phyloP scores from a whole-genome alignment of 1,139 yeast genomes.

The Meyerozyma carpophila region DNA sequence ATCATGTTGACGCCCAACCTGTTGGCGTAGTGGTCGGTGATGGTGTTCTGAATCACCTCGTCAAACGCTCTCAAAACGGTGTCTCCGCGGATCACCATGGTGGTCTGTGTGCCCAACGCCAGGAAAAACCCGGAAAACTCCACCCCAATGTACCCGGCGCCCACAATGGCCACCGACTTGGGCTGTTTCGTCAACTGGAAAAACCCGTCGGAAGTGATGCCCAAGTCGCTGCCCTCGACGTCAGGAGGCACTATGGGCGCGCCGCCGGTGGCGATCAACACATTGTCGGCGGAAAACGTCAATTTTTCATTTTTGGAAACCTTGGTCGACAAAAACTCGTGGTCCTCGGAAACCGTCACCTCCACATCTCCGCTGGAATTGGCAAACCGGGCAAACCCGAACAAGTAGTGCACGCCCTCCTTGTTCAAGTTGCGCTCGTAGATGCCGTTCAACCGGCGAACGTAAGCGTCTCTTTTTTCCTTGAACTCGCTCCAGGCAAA shows the following conservation, averaged over 20 bases:
- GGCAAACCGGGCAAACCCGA: slow-evolving; percentile 81
- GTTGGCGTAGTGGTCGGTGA: slow-evolving; percentile 74
- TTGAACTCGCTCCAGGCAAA: slow-evolving; percentile 83
- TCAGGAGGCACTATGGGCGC: slow-evolving; percentile 64
- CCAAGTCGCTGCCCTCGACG: slow-evolving; percentile 77
- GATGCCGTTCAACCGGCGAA: slow-evolving; percentile 82
- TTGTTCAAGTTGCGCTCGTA: slow-evolving; percentile 80
- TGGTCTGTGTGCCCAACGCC: slow-evolving; percentile 83
- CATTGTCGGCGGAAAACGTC: slow-evolving; percentile 70
- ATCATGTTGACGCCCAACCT: slow-evolving; percentile 79
- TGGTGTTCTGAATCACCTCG: slow-evolving; percentile 66
- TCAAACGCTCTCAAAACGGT: slow-evolving; percentile 87
- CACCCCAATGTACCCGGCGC: slow-evolving; percentile 96
- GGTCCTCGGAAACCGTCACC: slow-evolving; percentile 50
- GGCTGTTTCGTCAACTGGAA: slow-evolving; percentile 80
- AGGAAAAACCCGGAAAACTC: slow-evolving; percentile 93
- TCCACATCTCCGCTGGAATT: slow-evolving; percentile 67
- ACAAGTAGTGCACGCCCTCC: slow-evolving; percentile 83
- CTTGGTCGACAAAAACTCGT: slow-evolving; percentile 31
- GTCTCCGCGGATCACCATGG: slow-evolving; percentile 84
- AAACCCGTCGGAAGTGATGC: slow-evolving; percentile 89
- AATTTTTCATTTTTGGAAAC: slow-evolving; percentile 47
- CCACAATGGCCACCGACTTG: slow-evolving; percentile 86
- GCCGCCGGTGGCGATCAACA: slow-evolving; percentile 93
- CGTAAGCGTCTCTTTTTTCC: slow-evolving; percentile 86